phyloP scores from a whole-genome alignment of 441 rosid genomes.

The Pelargonium exstipulatum region DNA sequence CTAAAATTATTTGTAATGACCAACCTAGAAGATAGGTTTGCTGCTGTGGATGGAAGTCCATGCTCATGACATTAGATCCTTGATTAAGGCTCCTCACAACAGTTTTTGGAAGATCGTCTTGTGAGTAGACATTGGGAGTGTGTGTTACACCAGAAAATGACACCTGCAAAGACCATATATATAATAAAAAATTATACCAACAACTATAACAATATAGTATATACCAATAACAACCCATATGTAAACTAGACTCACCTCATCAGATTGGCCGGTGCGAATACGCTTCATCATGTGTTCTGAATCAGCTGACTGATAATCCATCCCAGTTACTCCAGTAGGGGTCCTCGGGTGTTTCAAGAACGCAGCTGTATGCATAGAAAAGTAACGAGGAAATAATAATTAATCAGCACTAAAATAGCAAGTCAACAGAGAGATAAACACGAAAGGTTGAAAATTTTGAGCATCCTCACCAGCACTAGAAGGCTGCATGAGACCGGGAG shows the following conservation, averaged over 20 bases:
- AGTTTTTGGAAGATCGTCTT: conserved; percentile 66
- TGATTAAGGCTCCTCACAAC: conserved; percentile 46
- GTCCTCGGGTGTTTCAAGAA: conserved; percentile 62
- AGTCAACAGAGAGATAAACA: no score
- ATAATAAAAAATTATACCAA: neutral
- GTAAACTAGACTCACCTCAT: conserved; percentile 39
- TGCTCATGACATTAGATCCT: conserved; percentile 66
- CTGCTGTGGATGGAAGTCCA: conserved; percentile 73
- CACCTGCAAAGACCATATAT: conserved; percentile 41
- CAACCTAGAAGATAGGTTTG: conserved; percentile 59
- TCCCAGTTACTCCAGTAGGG: conserved; percentile 40
- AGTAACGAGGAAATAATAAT: conserved; percentile 27
- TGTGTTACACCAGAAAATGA: conserved; percentile 39
- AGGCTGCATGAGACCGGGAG: conserved; percentile 46
- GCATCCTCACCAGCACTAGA: conserved; percentile 32
- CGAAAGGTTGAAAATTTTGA: conserved; percentile 3
- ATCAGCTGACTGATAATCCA: conserved; percentile 72
- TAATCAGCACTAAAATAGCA: neutral
- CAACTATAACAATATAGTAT: no score
- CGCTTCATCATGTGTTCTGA: conserved; percentile 45
- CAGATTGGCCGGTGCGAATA: conserved; percentile 54
- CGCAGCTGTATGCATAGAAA: conserved; percentile 32
- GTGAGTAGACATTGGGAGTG: conserved; percentile 46
- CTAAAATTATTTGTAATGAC: no score
- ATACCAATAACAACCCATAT: no score